Base-by-base conservation (phyloP, 2,329 filamentous ascomycete genomes). In the Ambrosiella xylebori region DNA sequence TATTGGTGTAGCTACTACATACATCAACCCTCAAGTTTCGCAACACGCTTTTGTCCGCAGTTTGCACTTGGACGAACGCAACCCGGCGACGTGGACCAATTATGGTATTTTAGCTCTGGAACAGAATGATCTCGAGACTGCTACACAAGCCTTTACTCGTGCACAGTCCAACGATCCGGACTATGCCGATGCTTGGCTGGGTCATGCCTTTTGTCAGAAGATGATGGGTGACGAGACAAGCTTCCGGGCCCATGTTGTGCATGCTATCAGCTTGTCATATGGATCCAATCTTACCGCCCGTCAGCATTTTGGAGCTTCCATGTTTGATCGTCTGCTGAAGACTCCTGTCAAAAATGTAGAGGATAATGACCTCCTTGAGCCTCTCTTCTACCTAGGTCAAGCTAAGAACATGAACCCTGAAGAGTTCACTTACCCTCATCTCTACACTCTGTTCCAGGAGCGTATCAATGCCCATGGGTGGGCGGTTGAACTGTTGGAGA, bases 101-200 rank as follows among this genome's bases (percentile, higher is more conserved):
- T 73, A 98, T 1, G 93, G 89, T 7, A 83, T 86, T 0, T 74
- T 98, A 7, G 95, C 93, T 60, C 74, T 97, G 13, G 70, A 95
- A 3, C 86, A 95, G 63, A 85, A 86, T 59, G 93, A 98, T 64
- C 70, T 82, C 17, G 79, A 89, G 65, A 76, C 96, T n/a, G 89
- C 93, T 5, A 94, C 95, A 65, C 82, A 90, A 63, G 84, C 88
- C 0, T 97, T 96, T 68, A 89, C 88, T 1, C 79, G 88, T 62
- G 88, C 90, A 2, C 93, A 98, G 68, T 95, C 90, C 1, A 87
- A 86, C 3, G 94, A 98, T 67, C 93, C 94, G 0, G 91, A 96
- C 63, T 95, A 91, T 66, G 83, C 89, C 0, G 82, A 91, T 65
- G 91, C 90, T 13, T 98, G 93, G 94, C 74, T 97, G 7, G 93